Conservation (phyloP, 2,329 filamentous ascomycete species). For the Aspergillus aculeatinus region DNA sequence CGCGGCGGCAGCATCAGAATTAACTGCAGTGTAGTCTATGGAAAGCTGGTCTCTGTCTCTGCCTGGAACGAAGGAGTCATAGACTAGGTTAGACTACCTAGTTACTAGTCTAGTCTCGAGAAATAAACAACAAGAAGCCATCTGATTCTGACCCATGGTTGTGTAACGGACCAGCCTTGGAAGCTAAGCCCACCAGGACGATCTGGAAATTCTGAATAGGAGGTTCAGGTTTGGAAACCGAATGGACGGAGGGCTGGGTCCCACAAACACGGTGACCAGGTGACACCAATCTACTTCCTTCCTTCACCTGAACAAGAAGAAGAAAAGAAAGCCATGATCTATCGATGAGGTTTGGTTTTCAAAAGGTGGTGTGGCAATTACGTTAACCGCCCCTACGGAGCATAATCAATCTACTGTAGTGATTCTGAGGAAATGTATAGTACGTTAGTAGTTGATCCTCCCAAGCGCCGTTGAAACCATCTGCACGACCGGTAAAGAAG, state of each 20-base stretch:
- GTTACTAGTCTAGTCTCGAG: background rate
- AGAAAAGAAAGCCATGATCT: background rate
- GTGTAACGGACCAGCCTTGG: slow-evolving; percentile 5
- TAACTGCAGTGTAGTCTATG: too few species aligned
- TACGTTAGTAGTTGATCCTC: too few species aligned
- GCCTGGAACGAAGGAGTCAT: background rate
- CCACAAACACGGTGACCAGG: slow-evolving; percentile 16
- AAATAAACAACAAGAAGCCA: background rate
- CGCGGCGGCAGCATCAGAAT: background rate
- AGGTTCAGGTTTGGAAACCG: slow-evolving; percentile 1
- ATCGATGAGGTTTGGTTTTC: background rate
- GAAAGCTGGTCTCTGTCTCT: too few species aligned
- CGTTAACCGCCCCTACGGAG: background rate
- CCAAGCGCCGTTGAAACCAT: too few species aligned
- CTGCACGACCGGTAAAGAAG: background rate
- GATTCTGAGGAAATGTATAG: too few species aligned
- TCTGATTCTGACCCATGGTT: slow-evolving; percentile 3
- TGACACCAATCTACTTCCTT: slow-evolving; percentile 6
- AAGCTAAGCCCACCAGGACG: slow-evolving; percentile 7
- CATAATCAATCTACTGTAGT: too few species aligned
- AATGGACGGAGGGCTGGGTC: slow-evolving; percentile 14
- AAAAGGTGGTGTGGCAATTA: background rate
- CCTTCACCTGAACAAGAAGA: background rate
- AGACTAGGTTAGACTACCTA: background rate
- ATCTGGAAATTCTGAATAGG: slow-evolving; percentile 1